phyloP scores from a whole-genome alignment of 2,329 filamentous ascomycete genomes.

The Hypoxylon sp. region DNA sequence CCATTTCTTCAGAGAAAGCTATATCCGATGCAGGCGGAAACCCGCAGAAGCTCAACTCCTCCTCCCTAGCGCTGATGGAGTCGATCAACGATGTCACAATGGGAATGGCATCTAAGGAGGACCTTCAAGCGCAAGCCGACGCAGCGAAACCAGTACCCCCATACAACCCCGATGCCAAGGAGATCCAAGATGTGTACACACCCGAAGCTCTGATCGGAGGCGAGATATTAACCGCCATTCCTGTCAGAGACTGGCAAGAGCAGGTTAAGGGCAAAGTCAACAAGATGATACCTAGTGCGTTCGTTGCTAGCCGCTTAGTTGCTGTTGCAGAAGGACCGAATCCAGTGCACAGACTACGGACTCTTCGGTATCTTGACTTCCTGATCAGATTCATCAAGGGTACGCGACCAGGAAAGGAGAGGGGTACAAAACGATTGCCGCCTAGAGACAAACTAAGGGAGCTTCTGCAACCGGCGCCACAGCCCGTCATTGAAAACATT shows the following conservation, averaged over 20 bases:
- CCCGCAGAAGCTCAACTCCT: slow-evolving; percentile 66
- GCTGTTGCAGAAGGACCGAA: slow-evolving; percentile 66
- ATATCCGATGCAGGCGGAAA: slow-evolving; percentile 57
- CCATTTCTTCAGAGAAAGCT: slow-evolving; percentile 73
- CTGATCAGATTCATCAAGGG: slow-evolving; percentile 66
- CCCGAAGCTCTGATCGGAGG: slow-evolving; percentile 73
- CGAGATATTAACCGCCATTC: slow-evolving; percentile 75
- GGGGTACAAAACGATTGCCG: slow-evolving; percentile 65
- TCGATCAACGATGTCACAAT: slow-evolving; percentile 72
- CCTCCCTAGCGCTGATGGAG: slow-evolving; percentile 71
- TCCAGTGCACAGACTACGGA: slow-evolving; percentile 65
- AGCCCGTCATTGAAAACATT: slow-evolving; percentile 74
- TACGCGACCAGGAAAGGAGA: slow-evolving; percentile 60
- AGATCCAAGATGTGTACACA: slow-evolving; percentile 79
- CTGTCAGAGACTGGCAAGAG: slow-evolving; percentile 81
- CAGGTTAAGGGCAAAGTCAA: slow-evolving; percentile 69
- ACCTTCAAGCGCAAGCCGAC: slow-evolving; percentile 74
- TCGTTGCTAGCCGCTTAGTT: slow-evolving; percentile 73
- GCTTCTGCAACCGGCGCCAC: slow-evolving; percentile 68
- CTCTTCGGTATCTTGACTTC: slow-evolving; percentile 71
- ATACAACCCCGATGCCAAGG: slow-evolving; percentile 74
- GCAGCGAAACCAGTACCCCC: slow-evolving; percentile 78
- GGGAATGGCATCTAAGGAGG: slow-evolving; percentile 74
- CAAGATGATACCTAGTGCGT: slow-evolving; percentile 70
- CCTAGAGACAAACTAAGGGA: slow-evolving; percentile 72